Evolutionary conservation across 2,329 filamentous ascomycete genomes (phyloP), one percentile per base, ranked within the genome.

Genomic region (Botrytis fragariae): DNA sequence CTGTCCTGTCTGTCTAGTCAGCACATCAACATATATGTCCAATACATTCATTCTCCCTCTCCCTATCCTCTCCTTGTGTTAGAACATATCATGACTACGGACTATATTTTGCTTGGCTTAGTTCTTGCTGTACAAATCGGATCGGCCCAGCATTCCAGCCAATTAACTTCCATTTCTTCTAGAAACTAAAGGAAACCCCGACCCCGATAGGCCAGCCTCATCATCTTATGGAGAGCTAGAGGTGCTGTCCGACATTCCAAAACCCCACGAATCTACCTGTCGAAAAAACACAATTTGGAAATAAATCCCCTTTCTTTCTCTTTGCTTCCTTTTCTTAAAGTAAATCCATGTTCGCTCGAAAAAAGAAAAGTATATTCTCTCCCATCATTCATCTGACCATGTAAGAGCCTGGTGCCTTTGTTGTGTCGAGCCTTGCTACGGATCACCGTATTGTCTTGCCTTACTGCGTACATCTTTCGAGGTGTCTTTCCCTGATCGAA

Each of bases 391-490:
- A 68, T 44, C 62, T 72, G 74, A 77, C 75, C 74, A 79, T 79
- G 78, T 80, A 76, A 79, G 75, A 75, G 78, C 75, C 75, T 73
- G 74, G 79, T 72, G 78, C 76, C 73, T 68, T 74, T 74, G 74
- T 76, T 77, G 76, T 76, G 59, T 65, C 42, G 44, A 59, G 48
- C 61, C 63, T 72, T 72, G 71, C 64, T 37, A 45, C n/a, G 37
- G 70, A 54, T 42, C 29, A 61, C 65, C 71, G 48, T 72, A 63
- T 73, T 73, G 62, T 72, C 62, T 60, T 73, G 60, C 59, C 73
- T 39, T 45, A 54, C 25, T 54, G 25, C 25, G 48, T 71, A 64
- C 44, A 32, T 54, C 45, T 32, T 61, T 69, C 39, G 44, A 69
- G 32, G 54, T 45, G 42, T 65, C 71, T 54, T 69, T 69, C 64